Conservation (phyloP, 495 filamentous ascomycete genomes). For the Massariosphaeria phaeospora region DNA sequence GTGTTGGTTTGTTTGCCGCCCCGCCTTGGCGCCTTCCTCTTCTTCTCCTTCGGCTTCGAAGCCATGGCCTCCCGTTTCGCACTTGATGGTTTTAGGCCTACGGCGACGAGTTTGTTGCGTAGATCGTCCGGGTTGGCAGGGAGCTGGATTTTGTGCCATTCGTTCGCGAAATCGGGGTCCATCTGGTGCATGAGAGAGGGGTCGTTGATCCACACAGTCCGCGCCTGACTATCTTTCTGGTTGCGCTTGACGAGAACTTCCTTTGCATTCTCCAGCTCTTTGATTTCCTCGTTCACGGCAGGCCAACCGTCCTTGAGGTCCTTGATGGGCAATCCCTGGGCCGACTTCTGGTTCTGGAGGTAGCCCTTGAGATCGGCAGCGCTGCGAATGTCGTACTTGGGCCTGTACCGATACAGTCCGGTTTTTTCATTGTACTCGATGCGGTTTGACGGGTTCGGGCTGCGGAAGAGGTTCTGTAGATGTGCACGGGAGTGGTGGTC, state of each 20-base stretch:
- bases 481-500: conserved; percentile 16
- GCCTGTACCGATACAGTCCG: conserved; percentile 70
- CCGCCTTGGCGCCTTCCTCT: conserved; percentile 60
- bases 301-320: conserved; percentile 95
- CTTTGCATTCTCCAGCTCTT: conserved; percentile 68
- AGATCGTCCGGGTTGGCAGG: conserved; percentile 66
- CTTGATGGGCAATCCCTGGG: conserved; percentile 71
- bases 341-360: conserved; percentile 75
- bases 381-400: conserved; percentile 70
- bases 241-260: conserved; percentile 79
- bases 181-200: conserved; percentile 67
- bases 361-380: conserved; percentile 70
- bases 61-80: conserved; percentile 54
- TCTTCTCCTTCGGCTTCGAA: conserved; percentile 55
- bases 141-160: conserved; percentile 78
- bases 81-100: conserved; percentile 41
- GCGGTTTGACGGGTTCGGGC: conserved; percentile 51
- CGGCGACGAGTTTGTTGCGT: conserved; percentile 50
- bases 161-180: conserved; percentile 72
- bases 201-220: conserved; percentile 85
- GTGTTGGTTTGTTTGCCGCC: conserved; percentile 85
- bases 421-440: conserved; percentile 64
- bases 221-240: conserved; percentile 84
- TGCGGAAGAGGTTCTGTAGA: conserved; percentile 31
- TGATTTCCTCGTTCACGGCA: conserved; percentile 70